Evolutionary conservation across 306 rosid species (phyloP).

Genomic region (Hylodesmum podocarpum): DNA sequence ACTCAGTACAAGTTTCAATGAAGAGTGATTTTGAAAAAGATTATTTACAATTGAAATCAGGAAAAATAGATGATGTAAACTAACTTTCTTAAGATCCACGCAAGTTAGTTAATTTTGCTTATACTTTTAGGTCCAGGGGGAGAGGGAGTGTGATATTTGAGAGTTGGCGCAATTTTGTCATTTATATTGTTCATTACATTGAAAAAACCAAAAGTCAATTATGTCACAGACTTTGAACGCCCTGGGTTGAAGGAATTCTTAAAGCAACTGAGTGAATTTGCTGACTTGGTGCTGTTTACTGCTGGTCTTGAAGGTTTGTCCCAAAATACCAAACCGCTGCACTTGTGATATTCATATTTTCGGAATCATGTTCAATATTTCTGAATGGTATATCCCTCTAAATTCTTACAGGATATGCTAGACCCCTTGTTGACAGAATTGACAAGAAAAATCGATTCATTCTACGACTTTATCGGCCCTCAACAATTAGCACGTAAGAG

Average conservation of each 20-base stretch:
- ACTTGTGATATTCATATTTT: not conserved
- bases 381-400: conserved; percentile 2
- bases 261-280: conserved; percentile 65
- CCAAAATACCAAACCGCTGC: conserved; percentile 25
- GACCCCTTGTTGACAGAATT: conserved; percentile 88
- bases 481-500: conserved; percentile 80
- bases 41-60: too few species aligned
- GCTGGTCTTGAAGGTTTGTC: conserved; percentile 92
- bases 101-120: too few species aligned
- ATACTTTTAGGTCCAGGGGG: too few species aligned
- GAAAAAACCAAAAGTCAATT: conserved; percentile 42
- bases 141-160: too few species aligned
- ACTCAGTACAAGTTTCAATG: too few species aligned
- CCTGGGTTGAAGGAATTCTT: conserved; percentile 93
- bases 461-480: conserved; percentile 83
- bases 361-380: not conserved
- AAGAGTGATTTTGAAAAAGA: too few species aligned
- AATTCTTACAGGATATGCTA: conserved; percentile 75
- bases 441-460: conserved; percentile 63
- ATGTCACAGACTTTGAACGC: conserved; percentile 90
- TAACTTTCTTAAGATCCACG: too few species aligned
- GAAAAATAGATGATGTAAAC: too few species aligned
- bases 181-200: not conserved
- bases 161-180: not conserved
- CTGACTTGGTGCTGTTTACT: conserved; percentile 81